Base-by-base conservation (phyloP, 1,139 yeast genomes). In the Kurtzmaniella quercitrusa region DNA sequence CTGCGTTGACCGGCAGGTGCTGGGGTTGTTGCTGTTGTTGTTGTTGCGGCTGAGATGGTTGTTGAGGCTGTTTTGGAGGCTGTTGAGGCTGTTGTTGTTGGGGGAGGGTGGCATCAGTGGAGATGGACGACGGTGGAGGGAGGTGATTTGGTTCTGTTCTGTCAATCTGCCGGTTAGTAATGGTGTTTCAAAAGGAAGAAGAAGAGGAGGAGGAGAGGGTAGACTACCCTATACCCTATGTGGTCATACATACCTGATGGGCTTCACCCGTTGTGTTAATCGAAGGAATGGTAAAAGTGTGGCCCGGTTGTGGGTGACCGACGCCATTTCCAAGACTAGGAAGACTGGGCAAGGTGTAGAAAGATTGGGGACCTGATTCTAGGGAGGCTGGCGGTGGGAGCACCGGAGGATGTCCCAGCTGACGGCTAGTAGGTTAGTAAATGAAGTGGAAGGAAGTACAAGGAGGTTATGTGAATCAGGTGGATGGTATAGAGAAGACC, bases 341-440 rank as follows among this genome's bases (percentile, higher is more conserved):
- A 44, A 77, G 67, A 46, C 75, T 71, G 7, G 81, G 80, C 40
- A 77, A 65, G 12, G 79, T 74, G 51, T 75, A 75, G 50, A 73
- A 71, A 31, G 73, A 66, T 59, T 75, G 81, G 16, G 76, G 77
- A 39, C 74, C 72, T 63, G 77, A 62, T 52, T 75, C 79, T 53
- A 75, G 66, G 37, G 77, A 68, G 15, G 79, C 77, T 10, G 82
- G 81, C 9, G 82, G 81, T 1, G 82, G 81, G 49, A 77, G 70
- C 29, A 76, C 78, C 8, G 81, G 79, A 12, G 79, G 77, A 46
- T 68, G 46, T 9, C 44, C 46, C 27, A 41, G 72, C 56, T 63
- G 78, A 55, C 77, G 77, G 51, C 72, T 67, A 54, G 40, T 46
- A 21, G 44, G 70, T 68, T 66, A 66, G 70, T 65, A 57, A 12